Conservation (phyloP, 495 filamentous ascomycete species). For the Ascodesmis nigricans region DNA sequence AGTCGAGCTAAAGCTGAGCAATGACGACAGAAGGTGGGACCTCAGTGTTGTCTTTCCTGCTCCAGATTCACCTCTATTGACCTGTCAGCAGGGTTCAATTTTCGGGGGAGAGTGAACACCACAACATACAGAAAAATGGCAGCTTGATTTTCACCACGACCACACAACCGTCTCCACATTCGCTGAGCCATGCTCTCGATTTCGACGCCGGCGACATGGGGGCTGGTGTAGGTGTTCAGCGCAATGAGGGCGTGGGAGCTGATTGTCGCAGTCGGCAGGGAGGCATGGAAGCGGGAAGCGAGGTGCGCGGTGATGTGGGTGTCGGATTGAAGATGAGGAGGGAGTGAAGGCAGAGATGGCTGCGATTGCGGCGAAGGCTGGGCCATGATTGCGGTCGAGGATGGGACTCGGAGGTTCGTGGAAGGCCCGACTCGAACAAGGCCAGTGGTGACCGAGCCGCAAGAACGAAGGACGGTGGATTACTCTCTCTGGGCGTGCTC, state of each 20-base stretch:
- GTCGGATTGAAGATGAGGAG: conserved; percentile 82
- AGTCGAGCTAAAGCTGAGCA: conserved; percentile 72
- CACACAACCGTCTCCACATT: conserved; percentile 65
- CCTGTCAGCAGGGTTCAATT: conserved; percentile 2
- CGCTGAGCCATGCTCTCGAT: conserved; percentile 58
- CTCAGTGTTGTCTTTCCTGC: conserved; percentile 89
- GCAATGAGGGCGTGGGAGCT: conserved; percentile 79
- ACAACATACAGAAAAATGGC: conserved; percentile 65
- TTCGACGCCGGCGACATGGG: conserved; percentile 40
- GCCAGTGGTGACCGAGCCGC: too few species aligned
- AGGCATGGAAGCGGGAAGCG: conserved; percentile 84
- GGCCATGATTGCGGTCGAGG: conserved; percentile 12
- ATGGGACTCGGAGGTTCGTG: not conserved
- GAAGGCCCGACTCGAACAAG: too few species aligned
- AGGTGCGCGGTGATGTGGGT: conserved; percentile 89
- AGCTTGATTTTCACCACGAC: conserved; percentile 78
- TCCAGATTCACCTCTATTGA: conserved; percentile 66
- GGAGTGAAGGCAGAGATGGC: conserved; percentile 67
- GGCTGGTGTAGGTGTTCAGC: conserved; percentile 79
- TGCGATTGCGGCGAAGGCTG: conserved; percentile 49
- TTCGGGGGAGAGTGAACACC: not conserved
- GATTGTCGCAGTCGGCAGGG: conserved; percentile 62
- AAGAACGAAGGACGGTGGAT: too few species aligned
- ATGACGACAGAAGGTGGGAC: conserved; percentile 60
- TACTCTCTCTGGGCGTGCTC: too few species aligned